Evolutionary conservation across 2,329 filamentous ascomycete genomes (phyloP).

Genomic region (Pseudogymnoascus pannorum): DNA sequence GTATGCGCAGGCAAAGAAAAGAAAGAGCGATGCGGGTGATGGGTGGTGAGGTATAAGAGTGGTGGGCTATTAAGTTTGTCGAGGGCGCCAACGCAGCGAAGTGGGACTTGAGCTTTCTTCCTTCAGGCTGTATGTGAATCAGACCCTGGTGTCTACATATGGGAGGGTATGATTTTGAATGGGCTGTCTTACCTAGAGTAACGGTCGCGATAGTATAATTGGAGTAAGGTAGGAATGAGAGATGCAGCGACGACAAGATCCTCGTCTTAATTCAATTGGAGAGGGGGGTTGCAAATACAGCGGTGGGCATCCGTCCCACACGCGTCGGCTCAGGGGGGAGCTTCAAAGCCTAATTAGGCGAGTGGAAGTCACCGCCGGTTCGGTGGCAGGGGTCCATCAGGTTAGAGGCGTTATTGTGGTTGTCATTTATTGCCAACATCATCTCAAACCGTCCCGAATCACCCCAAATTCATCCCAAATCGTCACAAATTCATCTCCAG

Average conservation of each 20-base stretch:
- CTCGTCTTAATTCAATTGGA: conserved; percentile 1
- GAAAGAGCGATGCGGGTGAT: not conserved
- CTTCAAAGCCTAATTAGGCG: conserved; percentile 8
- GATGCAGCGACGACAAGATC: not conserved
- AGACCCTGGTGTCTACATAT: not conserved
- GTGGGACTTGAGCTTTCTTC: conserved; percentile 1
- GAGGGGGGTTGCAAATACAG: not conserved
- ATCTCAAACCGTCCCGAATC: not conserved
- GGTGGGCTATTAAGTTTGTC: conserved; percentile 3
- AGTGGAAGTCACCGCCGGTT: not conserved
- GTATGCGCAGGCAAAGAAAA: not conserved
- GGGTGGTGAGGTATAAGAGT: conserved; percentile 7
- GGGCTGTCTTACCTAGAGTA: not conserved
- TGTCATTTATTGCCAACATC: conserved; percentile 3
- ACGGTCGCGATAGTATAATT: not conserved
- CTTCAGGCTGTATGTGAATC: conserved; percentile 1
- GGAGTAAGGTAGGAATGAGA: conserved; percentile 3
- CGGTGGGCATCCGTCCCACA: conserved; percentile 5
- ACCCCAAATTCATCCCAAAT: not conserved
- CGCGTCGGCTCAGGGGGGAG: not conserved
- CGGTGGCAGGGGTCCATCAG: not conserved
- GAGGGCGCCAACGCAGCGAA: conserved; percentile 9
- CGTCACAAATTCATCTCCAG: not conserved
- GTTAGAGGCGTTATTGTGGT: not conserved
- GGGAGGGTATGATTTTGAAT: not conserved